A percentile compares a stretch with the other conserved stretches of the same genome.
Evolutionary conservation across 306 rosid genomes (phyloP).

Genomic region (Begonia peltatifolia): DNA sequence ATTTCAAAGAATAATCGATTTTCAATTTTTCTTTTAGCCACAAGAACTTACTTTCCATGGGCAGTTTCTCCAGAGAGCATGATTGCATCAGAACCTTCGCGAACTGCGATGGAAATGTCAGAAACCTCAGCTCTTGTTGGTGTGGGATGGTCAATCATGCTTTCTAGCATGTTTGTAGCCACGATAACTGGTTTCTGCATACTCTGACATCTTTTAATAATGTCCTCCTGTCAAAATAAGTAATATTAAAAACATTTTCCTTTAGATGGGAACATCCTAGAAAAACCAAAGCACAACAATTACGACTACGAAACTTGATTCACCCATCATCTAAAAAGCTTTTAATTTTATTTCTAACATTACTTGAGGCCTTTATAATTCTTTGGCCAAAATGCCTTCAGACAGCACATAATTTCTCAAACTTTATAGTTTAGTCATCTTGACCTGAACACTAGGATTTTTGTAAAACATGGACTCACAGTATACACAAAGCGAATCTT

Average conservation of each 20-base stretch:
- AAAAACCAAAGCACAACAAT: too few species aligned
- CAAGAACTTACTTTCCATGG: constrained; percentile 72
- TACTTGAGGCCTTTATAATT: too few species aligned
- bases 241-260: neutral
- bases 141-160: constrained; percentile 93
- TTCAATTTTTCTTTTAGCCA: neutral
- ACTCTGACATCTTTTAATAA: constrained; percentile 60
- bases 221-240: constrained; percentile 49
- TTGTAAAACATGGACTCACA: too few species aligned
- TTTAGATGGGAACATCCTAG: too few species aligned
- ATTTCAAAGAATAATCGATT: neutral
- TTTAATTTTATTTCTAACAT: too few species aligned
- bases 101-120: constrained; percentile 90
- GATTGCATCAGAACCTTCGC: constrained; percentile 90
- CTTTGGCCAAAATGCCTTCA: too few species aligned
- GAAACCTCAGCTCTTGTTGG: constrained; percentile 98
- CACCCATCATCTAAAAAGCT: too few species aligned
- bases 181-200: constrained; percentile 94
- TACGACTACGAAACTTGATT: too few species aligned
- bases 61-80: constrained; percentile 99
- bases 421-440: too few species aligned
- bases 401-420: too few species aligned
- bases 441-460: too few species aligned
- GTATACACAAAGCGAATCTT: too few species aligned
- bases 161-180: constrained; percentile 97